phyloP scores from a whole-genome alignment of 2,329 filamentous ascomycete species.

The Madurella fahalii region DNA sequence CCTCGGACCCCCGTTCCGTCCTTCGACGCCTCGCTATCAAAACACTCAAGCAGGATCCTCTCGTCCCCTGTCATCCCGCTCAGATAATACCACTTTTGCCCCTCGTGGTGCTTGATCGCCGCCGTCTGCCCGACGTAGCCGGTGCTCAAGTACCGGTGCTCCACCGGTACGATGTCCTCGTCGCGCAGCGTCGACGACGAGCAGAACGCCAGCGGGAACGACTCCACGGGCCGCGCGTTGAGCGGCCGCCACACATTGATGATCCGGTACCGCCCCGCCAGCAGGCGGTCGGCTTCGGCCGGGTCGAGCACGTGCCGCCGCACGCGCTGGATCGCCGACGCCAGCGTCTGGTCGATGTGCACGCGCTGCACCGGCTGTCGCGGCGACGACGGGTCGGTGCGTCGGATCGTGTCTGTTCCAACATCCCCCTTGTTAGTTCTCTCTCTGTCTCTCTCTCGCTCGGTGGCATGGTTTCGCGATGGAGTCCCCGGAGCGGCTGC shows the following conservation, averaged over 20 bases:
- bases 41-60: slow-evolving; percentile 73
- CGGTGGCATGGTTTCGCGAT: too few species aligned
- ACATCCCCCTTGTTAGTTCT: too few species aligned
- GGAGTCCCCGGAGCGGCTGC: background rate
- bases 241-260: slow-evolving; percentile 81
- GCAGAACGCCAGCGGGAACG: slow-evolving; percentile 65
- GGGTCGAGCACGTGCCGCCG: slow-evolving; percentile 54
- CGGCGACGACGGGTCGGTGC: slow-evolving; percentile 51
- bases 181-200: slow-evolving; percentile 59
- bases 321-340: slow-evolving; percentile 64
- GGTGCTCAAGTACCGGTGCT: slow-evolving; percentile 64
- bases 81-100: slow-evolving; percentile 74
- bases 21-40: slow-evolving; percentile 59
- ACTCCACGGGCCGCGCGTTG: slow-evolving; percentile 55
- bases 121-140: slow-evolving; percentile 70
- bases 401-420: slow-evolving; percentile 65
- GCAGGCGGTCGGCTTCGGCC: slow-evolving; percentile 62
- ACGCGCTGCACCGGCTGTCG: slow-evolving; percentile 67
- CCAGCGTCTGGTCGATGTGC: slow-evolving; percentile 78
- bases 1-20: slow-evolving; percentile 46
- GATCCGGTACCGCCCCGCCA: slow-evolving; percentile 70
- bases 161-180: slow-evolving; percentile 64
- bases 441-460: too few species aligned
- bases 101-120: slow-evolving; percentile 56
- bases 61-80: slow-evolving; percentile 72